Base-by-base conservation (phyloP, 495 filamentous ascomycete species). In the Neohortaea acidophila region DNA sequence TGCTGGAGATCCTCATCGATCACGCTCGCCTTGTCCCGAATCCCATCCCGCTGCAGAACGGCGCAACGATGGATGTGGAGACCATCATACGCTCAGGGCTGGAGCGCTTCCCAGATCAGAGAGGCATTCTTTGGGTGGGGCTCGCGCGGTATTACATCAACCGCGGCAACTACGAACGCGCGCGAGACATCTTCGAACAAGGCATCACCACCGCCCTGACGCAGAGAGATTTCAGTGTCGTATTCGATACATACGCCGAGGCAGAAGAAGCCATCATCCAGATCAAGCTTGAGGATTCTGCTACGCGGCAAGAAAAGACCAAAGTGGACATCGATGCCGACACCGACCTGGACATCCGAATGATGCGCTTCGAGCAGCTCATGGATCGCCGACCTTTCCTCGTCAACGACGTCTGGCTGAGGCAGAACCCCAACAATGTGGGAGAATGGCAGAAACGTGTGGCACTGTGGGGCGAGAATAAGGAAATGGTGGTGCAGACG, bases 191-290 rank as follows among this genome's bases (percentile, higher is more conserved):
- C 15, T 94, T 93, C 48, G 91, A 99, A 60, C 86, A 96, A 60
- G 91, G 85, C 31, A 83, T 96, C 45, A 93, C 82, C 20, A 96
- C 89, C 1, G 91, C 94, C 40, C 94, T 94, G 87, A 99, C 91
- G 3, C 84, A 96, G n/a, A 74, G 91, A 36, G 91, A 99, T 60
- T 99, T 99, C 51, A 91, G 87, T 0, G 69, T 94, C 30, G 75
- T 96, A 17, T 99, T 99, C 48, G 91, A 99, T 55, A 79, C 84
- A 0, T 99, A 99, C 53, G 74, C 78, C 27, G 91, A 99, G 57
- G 94, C 94, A 31, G 91, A 99, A 55, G 91, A 99, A 60, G 86
- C 85, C 0, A 80, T 96, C 51, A 94, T 94, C 43, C 75, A 81
- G 20, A 80, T 70, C 26, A 58, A 94, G 54, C 92, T 96, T 79